phyloP scores from a whole-genome alignment of 768 basidiomycete species.

The Termitomyces sp. region DNA sequence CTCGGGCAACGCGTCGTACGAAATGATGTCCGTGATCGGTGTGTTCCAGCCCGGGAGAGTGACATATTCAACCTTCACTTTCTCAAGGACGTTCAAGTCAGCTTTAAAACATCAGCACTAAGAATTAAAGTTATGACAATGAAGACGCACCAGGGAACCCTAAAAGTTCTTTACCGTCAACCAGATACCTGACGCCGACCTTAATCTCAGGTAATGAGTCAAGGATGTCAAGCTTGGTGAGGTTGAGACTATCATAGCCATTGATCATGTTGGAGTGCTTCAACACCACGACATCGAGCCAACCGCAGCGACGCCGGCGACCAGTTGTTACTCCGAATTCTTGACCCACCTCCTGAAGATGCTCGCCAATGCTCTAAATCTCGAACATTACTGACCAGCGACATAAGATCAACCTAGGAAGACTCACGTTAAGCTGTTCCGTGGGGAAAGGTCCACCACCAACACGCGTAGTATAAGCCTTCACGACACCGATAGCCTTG shows the following conservation, averaged over 20 bases:
- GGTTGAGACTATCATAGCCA: conserved; percentile 89
- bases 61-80: conserved; percentile 82
- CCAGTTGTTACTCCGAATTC: conserved; percentile 96
- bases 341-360: conserved; percentile 89
- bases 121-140: neutral
- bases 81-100: conserved; percentile 76
- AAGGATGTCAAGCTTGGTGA: conserved; percentile 95
- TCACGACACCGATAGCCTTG: conserved; percentile 89
- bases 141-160: conserved; percentile 80
- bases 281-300: conserved; percentile 96
- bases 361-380: conserved; percentile 70
- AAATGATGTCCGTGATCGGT: conserved; percentile 59
- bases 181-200: conserved; percentile 75
- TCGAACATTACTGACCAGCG: neutral
- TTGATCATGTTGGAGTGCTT: conserved; percentile 92
- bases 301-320: conserved; percentile 88
- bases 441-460: conserved; percentile 99
- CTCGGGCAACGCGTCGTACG: conserved; percentile 75
- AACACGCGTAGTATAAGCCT: conserved; percentile 97
- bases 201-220: conserved; percentile 86
- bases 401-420: neutral
- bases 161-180: conserved; percentile 72
- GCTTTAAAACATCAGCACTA: conserved; percentile 42
- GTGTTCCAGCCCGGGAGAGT: conserved; percentile 91
- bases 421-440: conserved; percentile 83